Percentiles rank a stretch among this genome's conserved stretches.
These are phyloP conservation scores for Boletus subparvulus DNA, from an alignment of 768 basidiomycete genomes.

Conservation along the genomic window DNA sequence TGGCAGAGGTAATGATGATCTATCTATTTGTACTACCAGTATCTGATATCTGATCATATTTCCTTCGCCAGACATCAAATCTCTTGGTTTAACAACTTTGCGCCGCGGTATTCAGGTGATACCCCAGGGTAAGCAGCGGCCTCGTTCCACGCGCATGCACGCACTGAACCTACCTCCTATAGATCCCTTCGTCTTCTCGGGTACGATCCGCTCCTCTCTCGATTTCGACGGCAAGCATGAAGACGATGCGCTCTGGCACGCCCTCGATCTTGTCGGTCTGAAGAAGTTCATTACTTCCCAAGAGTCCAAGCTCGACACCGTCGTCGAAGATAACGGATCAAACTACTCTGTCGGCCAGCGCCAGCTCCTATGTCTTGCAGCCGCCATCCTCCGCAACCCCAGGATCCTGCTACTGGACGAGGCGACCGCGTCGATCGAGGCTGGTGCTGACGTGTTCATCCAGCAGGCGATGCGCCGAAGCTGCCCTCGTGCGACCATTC, in stretches of 20 bases:
- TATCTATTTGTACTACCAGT: conserved; percentile 49
- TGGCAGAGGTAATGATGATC: conserved; percentile 42
- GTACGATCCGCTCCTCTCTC: conserved; percentile 30
- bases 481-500: conserved; percentile 30
- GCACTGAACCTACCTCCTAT: not conserved
- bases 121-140: conserved; percentile 23
- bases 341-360: conserved; percentile 87
- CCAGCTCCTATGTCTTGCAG: conserved; percentile 69
- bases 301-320: conserved; percentile 76
- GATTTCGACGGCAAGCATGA: conserved; percentile 26
- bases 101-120: conserved; percentile 32
- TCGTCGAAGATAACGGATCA: conserved; percentile 72
- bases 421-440: conserved; percentile 68
- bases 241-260: conserved; percentile 41
- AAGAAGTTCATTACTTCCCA: conserved; percentile 75
- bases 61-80: conserved; percentile 76
- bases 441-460: conserved; percentile 80
- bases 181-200: conserved; percentile 36
- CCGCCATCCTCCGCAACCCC: conserved; percentile 32
- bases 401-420: conserved; percentile 33
- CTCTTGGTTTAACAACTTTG: conserved; percentile 51
- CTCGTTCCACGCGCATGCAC: not conserved
- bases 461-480: conserved; percentile 32
- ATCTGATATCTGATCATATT: conserved; percentile 51
- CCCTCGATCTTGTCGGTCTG: conserved; percentile 36